Conservation (phyloP, 768 basidiomycete species). For the Tylopilus felleus region DNA sequence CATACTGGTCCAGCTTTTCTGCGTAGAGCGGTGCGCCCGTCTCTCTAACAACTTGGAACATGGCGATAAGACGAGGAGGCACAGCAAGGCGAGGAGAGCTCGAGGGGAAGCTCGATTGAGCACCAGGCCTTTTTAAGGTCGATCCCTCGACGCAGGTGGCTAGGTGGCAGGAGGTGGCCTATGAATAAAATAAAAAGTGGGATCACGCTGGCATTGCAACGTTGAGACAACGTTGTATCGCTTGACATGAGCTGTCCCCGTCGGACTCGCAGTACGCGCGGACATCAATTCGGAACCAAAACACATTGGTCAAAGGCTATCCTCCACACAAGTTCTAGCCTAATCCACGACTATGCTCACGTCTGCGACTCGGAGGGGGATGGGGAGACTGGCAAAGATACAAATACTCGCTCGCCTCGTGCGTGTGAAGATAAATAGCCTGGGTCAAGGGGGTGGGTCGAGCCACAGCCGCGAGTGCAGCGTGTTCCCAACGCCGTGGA, state of each 20-base stretch:
- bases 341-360: not conserved
- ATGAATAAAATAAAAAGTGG: slow-evolving; percentile 1
- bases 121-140: slow-evolving; percentile 4
- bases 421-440: not conserved
- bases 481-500: slow-evolving; percentile 16
- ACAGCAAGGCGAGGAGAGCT: not conserved
- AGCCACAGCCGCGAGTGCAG: slow-evolving; percentile 4
- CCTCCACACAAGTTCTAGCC: not conserved
- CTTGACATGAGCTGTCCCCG: slow-evolving; percentile 16
- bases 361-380: not conserved
- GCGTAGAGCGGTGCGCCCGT: slow-evolving; percentile 25
- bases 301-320: not conserved
- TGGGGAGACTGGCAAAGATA: not conserved
- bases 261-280: slow-evolving; percentile 1
- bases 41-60: slow-evolving; percentile 20
- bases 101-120: not conserved
- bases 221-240: slow-evolving; percentile 33
- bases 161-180: slow-evolving; percentile 7
- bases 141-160: not conserved
- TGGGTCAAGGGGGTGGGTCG: slow-evolving; percentile 19
- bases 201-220: slow-evolving; percentile 22
- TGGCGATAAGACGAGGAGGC: not conserved
- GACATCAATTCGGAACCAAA: not conserved
- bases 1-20: slow-evolving; percentile 25
- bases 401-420: no score